A percentile compares a stretch with the other conserved stretches of the same genome.
Evolutionary conservation across 108 stramenopile genomes (phyloP).

Genomic region (Pseudonitzschia multistriata): DNA sequence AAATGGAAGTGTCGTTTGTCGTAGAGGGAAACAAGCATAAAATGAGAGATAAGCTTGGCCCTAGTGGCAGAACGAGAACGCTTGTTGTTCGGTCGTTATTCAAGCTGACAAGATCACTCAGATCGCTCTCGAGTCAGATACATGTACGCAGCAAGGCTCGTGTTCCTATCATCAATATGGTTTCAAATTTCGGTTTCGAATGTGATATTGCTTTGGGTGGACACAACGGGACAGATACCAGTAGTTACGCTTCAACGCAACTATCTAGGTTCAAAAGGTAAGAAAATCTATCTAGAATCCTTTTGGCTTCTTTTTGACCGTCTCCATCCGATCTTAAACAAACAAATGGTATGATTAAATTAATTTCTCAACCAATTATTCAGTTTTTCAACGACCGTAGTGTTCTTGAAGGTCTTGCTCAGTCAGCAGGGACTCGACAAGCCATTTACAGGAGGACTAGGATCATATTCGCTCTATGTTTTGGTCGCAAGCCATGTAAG

Average conservation of each 20-base stretch:
- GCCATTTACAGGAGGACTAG: slow-evolving; percentile 91
- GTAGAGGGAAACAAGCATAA: not conserved
- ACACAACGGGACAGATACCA: slow-evolving; percentile 78
- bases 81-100: slow-evolving; percentile 48
- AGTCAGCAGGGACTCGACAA: slow-evolving; percentile 82
- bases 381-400: slow-evolving; percentile 70
- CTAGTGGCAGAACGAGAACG: slow-evolving; percentile 48
- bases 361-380: slow-evolving; percentile 5
- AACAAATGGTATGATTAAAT: not conserved
- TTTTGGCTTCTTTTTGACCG: not conserved
- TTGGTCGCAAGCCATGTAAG: slow-evolving; percentile 79
- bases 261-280: slow-evolving; percentile 62
- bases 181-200: slow-evolving; percentile 66
- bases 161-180: slow-evolving; percentile 82
- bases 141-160: slow-evolving; percentile 26
- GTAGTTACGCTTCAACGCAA: slow-evolving; percentile 56
- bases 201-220: slow-evolving; percentile 81
- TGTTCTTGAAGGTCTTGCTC: slow-evolving; percentile 74
- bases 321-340: not conserved
- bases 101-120: slow-evolving; percentile 35
- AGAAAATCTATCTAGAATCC: slow-evolving; percentile 6
- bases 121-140: not conserved
- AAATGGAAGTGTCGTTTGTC: slow-evolving; percentile 45
- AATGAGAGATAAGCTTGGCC: slow-evolving; percentile 20
- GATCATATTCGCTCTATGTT: slow-evolving; percentile 88